A percentile compares a stretch with the other conserved stretches of the same genome.
phyloP scores from a whole-genome alignment of 352 stramenopile genomes.

The Blastocystis sp. region DNA sequence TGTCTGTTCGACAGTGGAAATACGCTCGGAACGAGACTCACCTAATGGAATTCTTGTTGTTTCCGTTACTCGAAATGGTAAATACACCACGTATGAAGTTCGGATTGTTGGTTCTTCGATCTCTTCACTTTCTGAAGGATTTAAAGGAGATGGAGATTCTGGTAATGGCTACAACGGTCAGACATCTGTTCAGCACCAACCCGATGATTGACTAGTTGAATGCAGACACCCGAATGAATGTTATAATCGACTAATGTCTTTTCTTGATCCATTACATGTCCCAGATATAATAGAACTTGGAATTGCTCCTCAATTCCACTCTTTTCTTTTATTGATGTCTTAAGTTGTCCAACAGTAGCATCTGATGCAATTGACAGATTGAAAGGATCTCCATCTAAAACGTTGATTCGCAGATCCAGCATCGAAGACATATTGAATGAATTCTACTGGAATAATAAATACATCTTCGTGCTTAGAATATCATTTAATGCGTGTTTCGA shows the following conservation, averaged over 20 bases:
- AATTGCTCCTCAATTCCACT: conserved; percentile 10
- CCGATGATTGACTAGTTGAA: conserved; percentile 13
- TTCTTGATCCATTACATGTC: not conserved
- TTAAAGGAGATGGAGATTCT: not conserved
- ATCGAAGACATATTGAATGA: not conserved
- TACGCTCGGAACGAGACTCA: not conserved
- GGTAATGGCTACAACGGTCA: not conserved
- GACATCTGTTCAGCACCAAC: not conserved
- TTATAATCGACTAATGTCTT: conserved; percentile 23
- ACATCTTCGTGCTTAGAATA: too few relatives aligned
- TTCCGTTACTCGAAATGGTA: conserved; percentile 41
- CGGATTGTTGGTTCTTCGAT: not conserved
- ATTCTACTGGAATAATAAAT: not conserved
- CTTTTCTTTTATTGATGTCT: not conserved
- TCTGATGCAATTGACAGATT: not conserved
- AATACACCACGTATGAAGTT: conserved; percentile 17
- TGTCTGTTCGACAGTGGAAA: not conserved
- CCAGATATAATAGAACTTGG: conserved; percentile 35
- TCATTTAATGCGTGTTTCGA: too few relatives aligned
- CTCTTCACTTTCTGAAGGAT: not conserved
- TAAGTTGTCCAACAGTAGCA: not conserved
- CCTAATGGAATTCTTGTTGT: not conserved
- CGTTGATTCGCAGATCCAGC: conserved; percentile 17
- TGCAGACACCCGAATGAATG: conserved; percentile 48
- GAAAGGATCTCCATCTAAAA: conserved; percentile 27